These are phyloP conservation scores for Mucor velutinosus DNA, from an alignment of 371 early-diverging fungal genomes.

Conservation along the genomic window DNA sequence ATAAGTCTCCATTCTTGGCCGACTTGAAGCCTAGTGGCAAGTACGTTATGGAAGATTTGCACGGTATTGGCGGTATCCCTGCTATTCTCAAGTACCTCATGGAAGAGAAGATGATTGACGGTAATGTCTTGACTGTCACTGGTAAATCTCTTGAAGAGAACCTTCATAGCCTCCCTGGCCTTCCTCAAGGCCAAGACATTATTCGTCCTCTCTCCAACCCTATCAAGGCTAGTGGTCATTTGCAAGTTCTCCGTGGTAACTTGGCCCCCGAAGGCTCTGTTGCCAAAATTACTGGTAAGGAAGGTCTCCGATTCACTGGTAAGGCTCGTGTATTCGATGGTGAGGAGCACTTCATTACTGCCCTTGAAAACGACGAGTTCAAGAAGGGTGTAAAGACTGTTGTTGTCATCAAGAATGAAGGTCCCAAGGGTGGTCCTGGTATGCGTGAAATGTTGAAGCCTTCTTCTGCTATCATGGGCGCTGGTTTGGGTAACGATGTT, in stretches of 20 bases:
- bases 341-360: slow-evolving; percentile 87
- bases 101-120: slow-evolving; percentile 70
- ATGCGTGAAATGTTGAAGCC: slow-evolving; percentile 97
- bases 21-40: slow-evolving; percentile 92
- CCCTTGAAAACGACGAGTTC: slow-evolving; percentile 74
- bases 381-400: slow-evolving; percentile 79
- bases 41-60: slow-evolving; percentile 87
- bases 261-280: slow-evolving; percentile 95
- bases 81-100: slow-evolving; percentile 84
- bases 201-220: slow-evolving; percentile 81
- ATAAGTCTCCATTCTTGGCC: slow-evolving; percentile 89
- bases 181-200: slow-evolving; percentile 79
- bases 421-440: slow-evolving; percentile 89
- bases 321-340: slow-evolving; percentile 88
- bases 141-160: slow-evolving; percentile 86
- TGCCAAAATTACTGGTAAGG: slow-evolving; percentile 98
- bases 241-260: slow-evolving; percentile 90
- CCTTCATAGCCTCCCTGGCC: slow-evolving; percentile 62
- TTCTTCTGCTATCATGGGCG: slow-evolving; percentile 95
- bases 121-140: slow-evolving; percentile 80
- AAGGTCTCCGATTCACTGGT: slow-evolving; percentile 88
- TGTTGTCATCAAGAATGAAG: slow-evolving; percentile 82
- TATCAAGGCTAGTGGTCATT: slow-evolving; percentile 90
- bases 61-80: slow-evolving; percentile 79
- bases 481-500: slow-evolving; percentile 94